phyloP scores from a whole-genome alignment of 805 yeast species.

The Teunomyces tritomae region DNA sequence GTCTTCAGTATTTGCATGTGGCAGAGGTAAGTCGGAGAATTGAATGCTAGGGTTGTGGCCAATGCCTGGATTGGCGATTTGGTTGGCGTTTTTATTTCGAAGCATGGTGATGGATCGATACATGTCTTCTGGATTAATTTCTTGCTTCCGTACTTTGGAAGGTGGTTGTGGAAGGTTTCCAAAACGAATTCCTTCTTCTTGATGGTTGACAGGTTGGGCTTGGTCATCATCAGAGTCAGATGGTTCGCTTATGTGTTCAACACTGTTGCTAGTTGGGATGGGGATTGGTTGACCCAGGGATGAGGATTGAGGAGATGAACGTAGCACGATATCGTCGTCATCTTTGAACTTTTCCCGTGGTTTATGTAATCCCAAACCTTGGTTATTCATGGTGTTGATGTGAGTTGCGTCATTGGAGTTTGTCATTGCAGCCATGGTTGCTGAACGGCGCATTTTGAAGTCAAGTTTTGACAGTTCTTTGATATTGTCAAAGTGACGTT shows the following conservation, averaged over 20 bases:
- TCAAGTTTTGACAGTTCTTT: constrained; percentile 73
- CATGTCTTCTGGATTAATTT: constrained; percentile 77
- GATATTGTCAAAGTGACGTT: constrained; percentile 80
- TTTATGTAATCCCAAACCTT: constrained; percentile 26
- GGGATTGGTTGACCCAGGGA: constrained; percentile 7
- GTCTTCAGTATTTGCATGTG: constrained; percentile 41
- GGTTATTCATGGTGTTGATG: constrained; percentile 25
- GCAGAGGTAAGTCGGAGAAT: constrained; percentile 6
- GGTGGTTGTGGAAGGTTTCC: constrained; percentile 59
- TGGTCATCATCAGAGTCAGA: constrained; percentile 23
- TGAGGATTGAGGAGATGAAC: constrained; percentile 15
- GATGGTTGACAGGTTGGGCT: not conserved
- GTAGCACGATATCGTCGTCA: constrained; percentile 4
- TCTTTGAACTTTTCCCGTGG: not conserved
- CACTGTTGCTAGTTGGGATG: constrained; percentile 11
- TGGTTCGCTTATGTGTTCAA: constrained; percentile 41
- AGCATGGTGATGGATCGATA: constrained; percentile 79
- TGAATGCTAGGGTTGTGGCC: constrained; percentile 6
- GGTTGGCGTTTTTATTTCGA: constrained; percentile 42
- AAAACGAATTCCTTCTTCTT: constrained; percentile 48
- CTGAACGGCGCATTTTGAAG: constrained; percentile 77
- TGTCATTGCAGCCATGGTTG: constrained; percentile 60
- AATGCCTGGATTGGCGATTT: constrained; percentile 22
- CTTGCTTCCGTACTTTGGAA: constrained; percentile 32
- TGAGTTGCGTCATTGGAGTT: constrained; percentile 27